Evolutionary conservation across 2,329 filamentous ascomycete genomes (phyloP).

Genomic region (Cladosporium sp.): DNA sequence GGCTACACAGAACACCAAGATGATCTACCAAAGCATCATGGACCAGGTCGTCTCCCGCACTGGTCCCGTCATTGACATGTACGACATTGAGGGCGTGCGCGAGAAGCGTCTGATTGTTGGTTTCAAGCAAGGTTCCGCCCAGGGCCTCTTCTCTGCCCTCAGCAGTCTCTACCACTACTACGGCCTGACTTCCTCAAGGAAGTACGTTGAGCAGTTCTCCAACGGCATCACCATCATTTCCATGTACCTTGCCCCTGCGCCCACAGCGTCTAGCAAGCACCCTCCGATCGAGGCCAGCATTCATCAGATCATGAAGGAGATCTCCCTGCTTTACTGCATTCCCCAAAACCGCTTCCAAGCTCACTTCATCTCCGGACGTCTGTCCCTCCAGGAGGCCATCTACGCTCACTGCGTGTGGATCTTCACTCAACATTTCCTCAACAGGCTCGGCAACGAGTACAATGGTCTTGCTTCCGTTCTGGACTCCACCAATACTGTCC

Average conservation of each 20-base stretch:
- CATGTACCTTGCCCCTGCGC: slow-evolving; percentile 77
- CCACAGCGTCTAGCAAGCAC: slow-evolving; percentile 52
- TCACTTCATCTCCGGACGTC: slow-evolving; percentile 77
- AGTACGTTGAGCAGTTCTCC: slow-evolving; percentile 97
- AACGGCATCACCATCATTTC: slow-evolving; percentile 98
- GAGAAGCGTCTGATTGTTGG: slow-evolving; percentile 95
- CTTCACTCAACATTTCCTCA: slow-evolving; percentile 96
- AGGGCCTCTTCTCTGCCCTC: slow-evolving; percentile 90
- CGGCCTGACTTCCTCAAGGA: slow-evolving; percentile 89
- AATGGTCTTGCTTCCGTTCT: slow-evolving; percentile 77
- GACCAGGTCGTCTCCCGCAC: slow-evolving; percentile 77
- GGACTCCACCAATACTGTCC: slow-evolving; percentile 73
- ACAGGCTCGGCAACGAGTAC: slow-evolving; percentile 90
- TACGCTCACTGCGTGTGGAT: slow-evolving; percentile 98
- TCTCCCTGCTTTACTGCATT: slow-evolving; percentile 94
- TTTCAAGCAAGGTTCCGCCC: slow-evolving; percentile 87
- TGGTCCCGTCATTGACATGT: slow-evolving; percentile 95
- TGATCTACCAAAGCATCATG: slow-evolving; percentile 93
- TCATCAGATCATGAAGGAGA: slow-evolving; percentile 98
- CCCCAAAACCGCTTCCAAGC: slow-evolving; percentile 94
- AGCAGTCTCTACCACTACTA: slow-evolving; percentile 99
- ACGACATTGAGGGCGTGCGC: slow-evolving; percentile 83
- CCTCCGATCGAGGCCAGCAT: slow-evolving; percentile 92
- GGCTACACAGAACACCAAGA: slow-evolving; percentile 91
- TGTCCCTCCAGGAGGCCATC: slow-evolving; percentile 94